A percentile compares a stretch with the other conserved stretches of the same genome.
These are phyloP conservation scores for Malassezia cuniculi DNA, from an alignment of 1,284 basidiomycete genomes.

Conservation along the genomic window DNA sequence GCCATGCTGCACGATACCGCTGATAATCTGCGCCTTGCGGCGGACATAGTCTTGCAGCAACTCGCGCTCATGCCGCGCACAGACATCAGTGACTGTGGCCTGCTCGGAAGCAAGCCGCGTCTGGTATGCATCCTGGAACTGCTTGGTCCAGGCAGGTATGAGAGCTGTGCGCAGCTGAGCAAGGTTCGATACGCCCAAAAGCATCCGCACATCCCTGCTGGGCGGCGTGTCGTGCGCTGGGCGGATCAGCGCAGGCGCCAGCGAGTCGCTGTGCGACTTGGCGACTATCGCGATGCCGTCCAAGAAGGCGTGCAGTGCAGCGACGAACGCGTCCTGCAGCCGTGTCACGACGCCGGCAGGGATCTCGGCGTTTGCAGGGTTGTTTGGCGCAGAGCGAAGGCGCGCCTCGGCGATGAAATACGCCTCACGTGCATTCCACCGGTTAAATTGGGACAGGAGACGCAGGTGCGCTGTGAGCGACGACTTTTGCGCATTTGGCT, in stretches of 20 bases:
- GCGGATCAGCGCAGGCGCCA: not conserved
- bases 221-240: not conserved
- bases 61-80: slow-evolving; percentile 68
- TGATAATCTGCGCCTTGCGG: slow-evolving; percentile 60
- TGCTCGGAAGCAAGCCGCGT: slow-evolving; percentile 64
- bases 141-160: slow-evolving; percentile 66
- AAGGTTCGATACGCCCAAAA: slow-evolving; percentile 83
- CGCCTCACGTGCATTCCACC: slow-evolving; percentile 62
- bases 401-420: slow-evolving; percentile 73
- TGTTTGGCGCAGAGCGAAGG: not conserved
- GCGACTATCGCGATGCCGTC: slow-evolving; percentile 78
- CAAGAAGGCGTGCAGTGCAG: slow-evolving; percentile 72
- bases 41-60: slow-evolving; percentile 76
- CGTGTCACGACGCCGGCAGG: slow-evolving; percentile 47
- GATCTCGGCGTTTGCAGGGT: slow-evolving; percentile 7
- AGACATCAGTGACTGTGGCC: slow-evolving; percentile 57
- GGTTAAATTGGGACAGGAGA: slow-evolving; percentile 69
- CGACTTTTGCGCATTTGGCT: slow-evolving; percentile 50
- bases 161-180: slow-evolving; percentile 58
- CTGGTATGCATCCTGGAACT: slow-evolving; percentile 66
- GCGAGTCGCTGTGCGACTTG: slow-evolving; percentile 47
- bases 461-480: slow-evolving; percentile 53
- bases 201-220: slow-evolving; percentile 58
- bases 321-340: slow-evolving; percentile 75
- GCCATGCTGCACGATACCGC: slow-evolving; percentile 60